Evolutionary conservation across 1,284 basidiomycete species (phyloP).

Genomic region (Amylostereum areolatum): DNA sequence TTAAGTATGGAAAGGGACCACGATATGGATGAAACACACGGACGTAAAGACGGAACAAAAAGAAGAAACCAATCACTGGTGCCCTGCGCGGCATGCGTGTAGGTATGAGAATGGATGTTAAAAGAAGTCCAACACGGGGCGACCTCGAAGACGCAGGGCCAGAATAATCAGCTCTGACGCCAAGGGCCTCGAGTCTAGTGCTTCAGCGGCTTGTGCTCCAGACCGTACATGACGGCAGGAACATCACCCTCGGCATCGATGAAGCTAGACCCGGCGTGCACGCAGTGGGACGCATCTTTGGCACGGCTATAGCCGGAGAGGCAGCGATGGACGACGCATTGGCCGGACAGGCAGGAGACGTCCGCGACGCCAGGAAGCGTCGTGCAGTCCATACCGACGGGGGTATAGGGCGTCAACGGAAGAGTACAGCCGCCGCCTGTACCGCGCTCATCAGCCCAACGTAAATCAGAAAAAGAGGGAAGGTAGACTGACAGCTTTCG

Average conservation of each 20-base stretch:
- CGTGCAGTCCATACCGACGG: conserved; percentile 41
- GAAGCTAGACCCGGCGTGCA: conserved; percentile 1
- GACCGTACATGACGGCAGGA: conserved; percentile 15
- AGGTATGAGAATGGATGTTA: too few species aligned
- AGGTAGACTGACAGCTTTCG: conserved; percentile 41
- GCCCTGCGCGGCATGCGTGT: too few species aligned
- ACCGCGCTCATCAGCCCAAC: background rate
- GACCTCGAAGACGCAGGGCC: too few species aligned
- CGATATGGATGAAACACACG: too few species aligned
- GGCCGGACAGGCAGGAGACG: conserved; percentile 39
- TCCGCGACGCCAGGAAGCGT: conserved; percentile 41
- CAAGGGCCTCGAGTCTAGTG: background rate
- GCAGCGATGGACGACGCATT: conserved; percentile 42
- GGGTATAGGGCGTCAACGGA: conserved; percentile 23
- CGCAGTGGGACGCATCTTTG: conserved; percentile 16
- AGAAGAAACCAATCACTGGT: too few species aligned
- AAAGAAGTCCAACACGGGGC: too few species aligned
- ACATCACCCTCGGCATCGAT: background rate
- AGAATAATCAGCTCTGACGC: too few species aligned
- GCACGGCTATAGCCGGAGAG: conserved; percentile 33
- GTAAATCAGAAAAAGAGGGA: background rate
- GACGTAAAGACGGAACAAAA: too few species aligned
- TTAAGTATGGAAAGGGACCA: too few species aligned
- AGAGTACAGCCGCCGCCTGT: conserved; percentile 46
- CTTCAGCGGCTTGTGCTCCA: conserved; percentile 20